Evolutionary conservation across 169 alveolate genomes (phyloP).

Genomic region (Eimeria maxima): DNA sequence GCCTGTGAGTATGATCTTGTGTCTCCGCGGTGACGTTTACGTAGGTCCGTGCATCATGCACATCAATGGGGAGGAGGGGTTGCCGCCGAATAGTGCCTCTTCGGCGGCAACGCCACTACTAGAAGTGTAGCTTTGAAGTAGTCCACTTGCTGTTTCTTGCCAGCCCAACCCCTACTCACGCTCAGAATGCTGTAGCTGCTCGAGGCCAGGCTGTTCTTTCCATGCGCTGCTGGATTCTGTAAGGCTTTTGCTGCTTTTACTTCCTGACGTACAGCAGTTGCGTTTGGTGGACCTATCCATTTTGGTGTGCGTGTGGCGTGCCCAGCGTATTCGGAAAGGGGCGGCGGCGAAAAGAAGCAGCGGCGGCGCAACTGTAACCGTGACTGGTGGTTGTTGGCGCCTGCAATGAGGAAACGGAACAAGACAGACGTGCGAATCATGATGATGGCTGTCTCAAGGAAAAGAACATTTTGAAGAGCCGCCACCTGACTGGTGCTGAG

Average conservation of each 20-base stretch:
- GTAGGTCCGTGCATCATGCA: no score
- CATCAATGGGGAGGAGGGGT: no score
- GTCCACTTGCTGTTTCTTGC: no score
- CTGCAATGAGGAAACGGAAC: background rate
- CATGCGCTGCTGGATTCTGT: no score
- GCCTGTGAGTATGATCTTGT: background rate
- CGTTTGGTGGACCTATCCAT: background rate
- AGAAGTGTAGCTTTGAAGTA: no score
- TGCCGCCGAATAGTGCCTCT: no score
- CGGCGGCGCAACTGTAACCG: background rate
- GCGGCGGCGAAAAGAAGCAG: background rate
- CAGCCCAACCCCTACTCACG: no score
- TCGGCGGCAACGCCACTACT: no score
- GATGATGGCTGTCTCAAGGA: background rate
- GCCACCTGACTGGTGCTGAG: background rate
- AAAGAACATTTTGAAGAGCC: background rate
- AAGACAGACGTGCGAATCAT: background rate
- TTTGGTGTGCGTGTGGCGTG: background rate
- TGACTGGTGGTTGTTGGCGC: background rate
- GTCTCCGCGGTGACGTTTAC: no score
- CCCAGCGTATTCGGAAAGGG: conserved; percentile 49
- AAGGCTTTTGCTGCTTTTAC: background rate
- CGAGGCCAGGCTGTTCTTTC: no score
- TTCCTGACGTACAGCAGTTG: background rate
- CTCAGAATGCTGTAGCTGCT: no score